These are phyloP conservation scores for Excoecaria cochinchinensis DNA, from an alignment of 345 rosid species.

Conservation along the genomic window DNA sequence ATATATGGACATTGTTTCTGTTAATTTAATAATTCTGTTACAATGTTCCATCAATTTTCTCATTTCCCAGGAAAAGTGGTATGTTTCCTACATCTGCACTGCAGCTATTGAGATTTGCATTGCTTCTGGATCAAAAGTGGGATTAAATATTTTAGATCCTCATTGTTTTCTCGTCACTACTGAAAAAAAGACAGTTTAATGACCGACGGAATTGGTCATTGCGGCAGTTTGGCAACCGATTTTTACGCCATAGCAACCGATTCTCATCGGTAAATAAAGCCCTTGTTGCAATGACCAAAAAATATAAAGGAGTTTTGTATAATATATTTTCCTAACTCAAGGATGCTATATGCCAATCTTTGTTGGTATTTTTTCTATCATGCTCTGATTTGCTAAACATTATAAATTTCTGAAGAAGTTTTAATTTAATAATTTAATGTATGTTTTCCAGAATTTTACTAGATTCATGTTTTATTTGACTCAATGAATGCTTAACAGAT, in stretches of 20 bases:
- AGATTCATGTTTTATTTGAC: not conserved
- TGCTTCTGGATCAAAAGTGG: no score
- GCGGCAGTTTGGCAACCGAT: no score
- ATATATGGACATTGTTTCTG: not conserved
- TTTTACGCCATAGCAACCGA: no score
- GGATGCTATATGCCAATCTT: not conserved
- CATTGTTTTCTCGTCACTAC: no score
- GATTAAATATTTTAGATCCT: no score
- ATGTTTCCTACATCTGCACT: no score
- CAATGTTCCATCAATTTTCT: not conserved
- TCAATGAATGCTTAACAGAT: slow-evolving; percentile 38
- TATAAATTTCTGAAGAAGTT: not conserved
- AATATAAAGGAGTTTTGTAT: not conserved
- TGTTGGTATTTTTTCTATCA: not conserved
- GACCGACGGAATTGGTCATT: no score
- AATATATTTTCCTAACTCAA: not conserved
- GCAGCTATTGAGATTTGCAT: no score
- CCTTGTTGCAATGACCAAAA: not conserved
- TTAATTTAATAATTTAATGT: not conserved
- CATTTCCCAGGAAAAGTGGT: not conserved
- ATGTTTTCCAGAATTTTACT: not conserved
- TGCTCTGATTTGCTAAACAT: not conserved
- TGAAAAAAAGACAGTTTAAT: no score
- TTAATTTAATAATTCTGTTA: not conserved
- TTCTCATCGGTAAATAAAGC: no score